Evolutionary conservation across 2,329 filamentous ascomycete species (phyloP).

Genomic region (Decorospora gaudefroyi): DNA sequence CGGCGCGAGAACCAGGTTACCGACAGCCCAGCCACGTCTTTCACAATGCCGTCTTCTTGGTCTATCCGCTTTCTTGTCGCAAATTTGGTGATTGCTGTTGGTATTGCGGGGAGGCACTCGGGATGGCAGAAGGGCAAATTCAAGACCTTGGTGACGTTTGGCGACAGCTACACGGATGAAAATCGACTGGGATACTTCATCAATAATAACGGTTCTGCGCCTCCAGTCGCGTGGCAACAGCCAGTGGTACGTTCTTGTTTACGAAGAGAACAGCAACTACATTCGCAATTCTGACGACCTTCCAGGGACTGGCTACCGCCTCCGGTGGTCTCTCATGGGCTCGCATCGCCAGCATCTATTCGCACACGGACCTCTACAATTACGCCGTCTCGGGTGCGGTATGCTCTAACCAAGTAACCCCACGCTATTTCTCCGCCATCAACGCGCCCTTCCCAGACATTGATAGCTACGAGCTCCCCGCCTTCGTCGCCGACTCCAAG

Average conservation of each 20-base stretch:
- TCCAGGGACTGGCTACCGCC: constrained; percentile 57
- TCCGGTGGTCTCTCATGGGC: constrained; percentile 72
- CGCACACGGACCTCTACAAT: constrained; percentile 62
- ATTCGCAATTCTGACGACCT: neutral
- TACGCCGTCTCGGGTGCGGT: constrained; percentile 75
- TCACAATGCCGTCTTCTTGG: constrained; percentile 30
- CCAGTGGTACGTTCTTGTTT: constrained; percentile 47
- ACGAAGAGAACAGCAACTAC: too few relatives aligned
- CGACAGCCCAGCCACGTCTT: constrained; percentile 5
- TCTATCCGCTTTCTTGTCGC: constrained; percentile 26
- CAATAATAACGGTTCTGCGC: constrained; percentile 59
- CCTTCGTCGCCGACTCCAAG: constrained; percentile 53
- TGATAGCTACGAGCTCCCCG: constrained; percentile 53
- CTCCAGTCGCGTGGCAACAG: constrained; percentile 64
- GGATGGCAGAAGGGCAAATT: constrained; percentile 56
- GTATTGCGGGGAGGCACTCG: constrained; percentile 15
- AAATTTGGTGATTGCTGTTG: constrained; percentile 26
- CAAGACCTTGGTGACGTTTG: constrained; percentile 69
- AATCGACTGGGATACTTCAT: constrained; percentile 67
- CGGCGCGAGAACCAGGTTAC: neutral
- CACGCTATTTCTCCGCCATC: constrained; percentile 58
- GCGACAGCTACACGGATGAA: constrained; percentile 78
- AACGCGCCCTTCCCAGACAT: constrained; percentile 63
- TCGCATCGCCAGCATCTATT: constrained; percentile 65
- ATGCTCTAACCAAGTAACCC: constrained; percentile 70